These are phyloP conservation scores for Smittium culicis DNA, from an alignment of 371 early-diverging fungal genomes.

Conservation along the genomic window DNA sequence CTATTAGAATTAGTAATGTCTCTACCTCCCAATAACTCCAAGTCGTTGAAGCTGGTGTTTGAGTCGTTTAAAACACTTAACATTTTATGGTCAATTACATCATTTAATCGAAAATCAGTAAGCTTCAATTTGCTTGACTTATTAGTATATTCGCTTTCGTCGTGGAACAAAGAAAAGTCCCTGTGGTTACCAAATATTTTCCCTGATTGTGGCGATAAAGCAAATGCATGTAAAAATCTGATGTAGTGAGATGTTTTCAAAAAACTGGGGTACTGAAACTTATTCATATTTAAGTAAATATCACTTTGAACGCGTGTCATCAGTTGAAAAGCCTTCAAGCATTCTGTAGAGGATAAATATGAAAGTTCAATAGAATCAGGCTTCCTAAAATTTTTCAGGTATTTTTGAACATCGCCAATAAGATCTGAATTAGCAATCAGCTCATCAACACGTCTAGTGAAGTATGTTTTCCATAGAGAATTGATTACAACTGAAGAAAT, in stretches of 20 bases:
- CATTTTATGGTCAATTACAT: too few relatives aligned
- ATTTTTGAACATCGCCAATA: slow-evolving; percentile 22
- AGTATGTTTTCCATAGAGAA: slow-evolving; percentile 50
- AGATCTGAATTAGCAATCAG: slow-evolving; percentile 17
- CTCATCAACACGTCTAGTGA: slow-evolving; percentile 34
- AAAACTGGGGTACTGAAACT: slow-evolving; percentile 46
- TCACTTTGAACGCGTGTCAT: slow-evolving; percentile 37
- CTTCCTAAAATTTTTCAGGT: slow-evolving; percentile 18
- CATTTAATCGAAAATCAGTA: too few relatives aligned
- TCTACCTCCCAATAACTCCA: too few relatives aligned
- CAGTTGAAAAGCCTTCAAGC: slow-evolving; percentile 23
- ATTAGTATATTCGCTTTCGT: too few relatives aligned
- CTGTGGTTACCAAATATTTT: neutral
- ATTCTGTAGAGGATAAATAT: slow-evolving; percentile 14
- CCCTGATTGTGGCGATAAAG: slow-evolving; percentile 22
- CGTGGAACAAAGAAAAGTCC: too few relatives aligned
- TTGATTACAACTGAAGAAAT: slow-evolving; percentile 17
- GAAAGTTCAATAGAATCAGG: slow-evolving; percentile 13
- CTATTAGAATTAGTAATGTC: too few relatives aligned
- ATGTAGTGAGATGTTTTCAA: slow-evolving; percentile 48
- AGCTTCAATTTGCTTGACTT: too few relatives aligned
- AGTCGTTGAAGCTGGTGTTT: too few relatives aligned
- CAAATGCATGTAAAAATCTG: slow-evolving; percentile 41
- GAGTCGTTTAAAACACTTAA: too few relatives aligned
- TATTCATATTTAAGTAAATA: slow-evolving; percentile 48